Evolutionary conservation across 441 rosid genomes (phyloP), one percentile per base, ranked within the genome.

Genomic region (Syzygium malaccense): DNA sequence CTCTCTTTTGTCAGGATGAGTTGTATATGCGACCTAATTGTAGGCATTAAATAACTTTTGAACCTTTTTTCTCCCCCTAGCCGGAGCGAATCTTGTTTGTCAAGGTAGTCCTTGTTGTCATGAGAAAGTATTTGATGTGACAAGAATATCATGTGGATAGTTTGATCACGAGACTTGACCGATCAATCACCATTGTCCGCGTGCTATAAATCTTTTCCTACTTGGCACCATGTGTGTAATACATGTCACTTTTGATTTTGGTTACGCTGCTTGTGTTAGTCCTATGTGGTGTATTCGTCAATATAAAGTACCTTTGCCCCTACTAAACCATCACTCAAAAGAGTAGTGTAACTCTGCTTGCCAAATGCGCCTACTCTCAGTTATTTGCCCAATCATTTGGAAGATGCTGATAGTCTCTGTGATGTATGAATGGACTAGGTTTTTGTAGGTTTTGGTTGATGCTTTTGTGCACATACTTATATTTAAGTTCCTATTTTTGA

Each of bases 231-330:
- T 7, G 71, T 64, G 20, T 1, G 32, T n/a, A n/a, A n/a, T 62
- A 28, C 33, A 28, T 6, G 14, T 60, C 33, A 3, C 20, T 62
- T 60, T 62, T 17, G 4, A 62, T 62, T n/a, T 62, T 2, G 3
- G 20, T 62, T 6, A 62, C 19, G 3, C 33, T 19, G 18, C 20
- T 19, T 17, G 18, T 53, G 55, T 14, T 14, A 7, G 56, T 55
- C 23, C 10, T 2, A 62, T 1, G n/a, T 28, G 2, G 0, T 28
- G 32, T 28, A 62, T n/a, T 62, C 15, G 4, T n/a, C 8, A n/a
- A n/a, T 14, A 14, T 14, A n/a, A 62, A 14, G 17, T 62, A n/a
- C 3, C 19, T 62, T n/a, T 2, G 6, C 2, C 8, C 33, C 33
- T 6, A n/a, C 32, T 15, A 28, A 0, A 4, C 68, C 5, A 62